Conservation (phyloP, 202 grass and related monocot species). For the Carex arenaria region DNA sequence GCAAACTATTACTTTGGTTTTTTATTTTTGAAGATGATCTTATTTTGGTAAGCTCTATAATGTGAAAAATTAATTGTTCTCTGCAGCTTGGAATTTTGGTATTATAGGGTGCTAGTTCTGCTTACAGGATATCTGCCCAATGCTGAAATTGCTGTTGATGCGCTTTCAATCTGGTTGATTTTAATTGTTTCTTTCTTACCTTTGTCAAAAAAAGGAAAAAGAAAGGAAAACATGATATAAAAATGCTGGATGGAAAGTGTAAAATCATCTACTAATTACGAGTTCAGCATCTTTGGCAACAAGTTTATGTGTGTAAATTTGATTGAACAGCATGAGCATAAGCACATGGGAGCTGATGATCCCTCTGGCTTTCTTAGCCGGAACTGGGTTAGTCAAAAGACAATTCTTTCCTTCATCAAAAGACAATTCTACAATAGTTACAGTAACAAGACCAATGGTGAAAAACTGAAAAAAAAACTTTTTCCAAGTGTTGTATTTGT, state of each 20-base stretch:
- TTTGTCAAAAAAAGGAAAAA: not conserved
- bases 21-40: too few species aligned
- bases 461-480: too few species aligned
- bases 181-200: not conserved
- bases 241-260: not conserved
- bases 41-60: not conserved
- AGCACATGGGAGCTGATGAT: constrained; percentile 87
- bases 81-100: constrained; percentile 84
- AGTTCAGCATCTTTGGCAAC: not conserved
- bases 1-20: not conserved
- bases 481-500: not conserved
- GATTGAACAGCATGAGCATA: constrained; percentile 47
- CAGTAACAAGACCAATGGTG: not conserved
- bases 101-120: constrained; percentile 60
- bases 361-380: constrained; percentile 66
- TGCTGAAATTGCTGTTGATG: constrained; percentile 65
- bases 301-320: not conserved
- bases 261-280: not conserved
- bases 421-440: too few species aligned
- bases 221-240: too few species aligned
- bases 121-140: constrained; percentile 65
- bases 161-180: constrained; percentile 72
- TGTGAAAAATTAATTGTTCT: not conserved
- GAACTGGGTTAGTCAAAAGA: constrained; percentile 40
- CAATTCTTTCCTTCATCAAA: not conserved